These are phyloP conservation scores for Irpex sp. DNA, from an alignment of 1,284 basidiomycete genomes.

Conservation along the genomic window DNA sequence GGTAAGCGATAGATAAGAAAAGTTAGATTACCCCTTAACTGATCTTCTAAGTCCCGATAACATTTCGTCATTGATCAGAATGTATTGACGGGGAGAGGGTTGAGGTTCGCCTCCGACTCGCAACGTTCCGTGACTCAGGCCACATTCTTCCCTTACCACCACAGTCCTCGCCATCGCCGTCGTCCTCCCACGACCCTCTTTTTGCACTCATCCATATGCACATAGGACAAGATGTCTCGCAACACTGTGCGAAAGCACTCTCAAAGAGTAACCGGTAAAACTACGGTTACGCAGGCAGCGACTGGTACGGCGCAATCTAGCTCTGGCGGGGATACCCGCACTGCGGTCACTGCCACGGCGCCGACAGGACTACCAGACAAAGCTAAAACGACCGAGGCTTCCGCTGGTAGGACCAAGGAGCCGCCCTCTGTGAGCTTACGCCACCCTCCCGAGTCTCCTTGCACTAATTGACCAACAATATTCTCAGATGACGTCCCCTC, in stretches of 20 bases:
- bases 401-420: not conserved
- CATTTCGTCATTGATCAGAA: not conserved
- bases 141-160: not conserved
- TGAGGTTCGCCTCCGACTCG: conserved; percentile 10
- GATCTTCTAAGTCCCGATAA: not conserved
- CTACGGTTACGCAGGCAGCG: not conserved
- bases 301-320: too few species aligned
- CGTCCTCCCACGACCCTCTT: conserved; percentile 1
- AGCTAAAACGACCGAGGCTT: not conserved
- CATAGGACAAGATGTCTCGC: conserved; percentile 7
- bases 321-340: not conserved
- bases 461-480: too few species aligned
- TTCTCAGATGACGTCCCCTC: too few species aligned
- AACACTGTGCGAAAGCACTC: conserved; percentile 12
- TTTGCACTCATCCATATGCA: conserved; percentile 4
- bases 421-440: conserved; percentile 6
- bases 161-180: not conserved
- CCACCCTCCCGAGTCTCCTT: not conserved
- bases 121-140: conserved; percentile 14
- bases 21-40: not conserved
- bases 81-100: not conserved
- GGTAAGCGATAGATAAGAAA: not conserved
- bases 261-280: not conserved
- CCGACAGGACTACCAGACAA: not conserved
- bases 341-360: not conserved